These are phyloP conservation scores for Malus sylvestris DNA, from an alignment of 306 rosid genomes.

Conservation along the genomic window DNA sequence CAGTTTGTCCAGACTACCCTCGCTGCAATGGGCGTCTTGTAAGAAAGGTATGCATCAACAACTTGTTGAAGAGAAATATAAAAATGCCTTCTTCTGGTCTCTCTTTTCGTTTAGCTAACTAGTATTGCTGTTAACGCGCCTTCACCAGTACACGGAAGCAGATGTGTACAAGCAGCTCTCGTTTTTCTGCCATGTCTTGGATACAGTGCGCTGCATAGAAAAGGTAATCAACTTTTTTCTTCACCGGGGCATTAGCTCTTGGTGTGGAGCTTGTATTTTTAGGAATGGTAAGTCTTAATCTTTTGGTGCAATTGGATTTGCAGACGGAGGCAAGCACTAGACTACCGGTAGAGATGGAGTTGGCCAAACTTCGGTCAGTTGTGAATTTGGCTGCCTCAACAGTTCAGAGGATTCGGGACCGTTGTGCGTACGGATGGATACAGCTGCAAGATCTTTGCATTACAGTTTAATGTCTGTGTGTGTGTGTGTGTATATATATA, in stretches of 20 bases:
- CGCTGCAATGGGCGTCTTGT: slow-evolving; percentile 74
- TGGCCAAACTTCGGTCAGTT: slow-evolving; percentile 52
- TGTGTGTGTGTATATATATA: too few species aligned
- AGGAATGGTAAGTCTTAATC: neutral
- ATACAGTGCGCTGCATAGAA: slow-evolving; percentile 52
- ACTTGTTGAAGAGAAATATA: neutral
- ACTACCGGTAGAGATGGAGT: slow-evolving; percentile 52
- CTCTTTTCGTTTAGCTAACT: neutral
- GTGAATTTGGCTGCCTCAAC: slow-evolving; percentile 58
- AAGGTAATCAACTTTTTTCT: slow-evolving; percentile 43
- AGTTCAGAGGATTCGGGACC: slow-evolving; percentile 59
- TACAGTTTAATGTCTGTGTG: slow-evolving; percentile 27
- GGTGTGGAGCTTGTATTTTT: neutral
- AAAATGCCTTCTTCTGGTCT: neutral
- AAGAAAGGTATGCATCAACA: slow-evolving; percentile 52
- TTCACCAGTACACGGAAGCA: slow-evolving; percentile 71
- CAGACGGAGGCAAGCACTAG: slow-evolving; percentile 60
- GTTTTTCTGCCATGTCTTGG: slow-evolving; percentile 70
- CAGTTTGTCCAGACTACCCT: slow-evolving; percentile 89
- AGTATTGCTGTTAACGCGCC: neutral
- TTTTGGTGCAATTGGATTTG: slow-evolving; percentile 3
- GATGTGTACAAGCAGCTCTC: slow-evolving; percentile 80
- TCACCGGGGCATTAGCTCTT: neutral
- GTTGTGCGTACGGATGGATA: slow-evolving; percentile 83
- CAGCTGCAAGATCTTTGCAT: slow-evolving; percentile 53